Base-by-base conservation (phyloP, 1,139 yeast genomes). In the Saccharomyces hybrid region DNA sequence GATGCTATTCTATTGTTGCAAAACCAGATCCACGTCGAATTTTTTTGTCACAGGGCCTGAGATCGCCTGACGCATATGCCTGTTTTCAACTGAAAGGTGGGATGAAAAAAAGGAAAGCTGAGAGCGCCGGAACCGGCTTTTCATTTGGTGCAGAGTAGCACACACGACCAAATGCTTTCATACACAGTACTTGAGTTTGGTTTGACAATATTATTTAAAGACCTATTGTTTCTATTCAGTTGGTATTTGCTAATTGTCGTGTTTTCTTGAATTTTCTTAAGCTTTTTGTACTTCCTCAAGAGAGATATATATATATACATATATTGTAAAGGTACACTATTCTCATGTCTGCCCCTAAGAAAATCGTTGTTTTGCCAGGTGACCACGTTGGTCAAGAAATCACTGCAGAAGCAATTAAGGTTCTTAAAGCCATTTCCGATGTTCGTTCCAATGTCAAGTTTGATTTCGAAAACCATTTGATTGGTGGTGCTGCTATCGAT, bases 401-500 rank as follows among this genome's bases (percentile, higher is more conserved):
- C 61, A 82, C 88, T 55, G 82, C 75, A 32, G 98, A 91, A 76
- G 97, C 99, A 50, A 82, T 91, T 67, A 93, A 91, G 73, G 97
- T 93, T 38, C 79, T 93, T 58, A 77, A 82, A 56, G 89, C 96
- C 53, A 86, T 93, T 64, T 82, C 82, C 63, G 78, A 77, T 58
- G 81, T 73, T 54, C 81, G 85, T 52, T 86, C 91, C 34, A 69
- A 75, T 34, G 75, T 86, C 66, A 74, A 83, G 66, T 91, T 93
- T 70, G 81, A 86, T 52, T 88, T 89, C 72, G 79, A 86, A 66
- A 75, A 85, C 59, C 96, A 90, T 68, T 79, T 91, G 65, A 91
- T 93, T 66, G 99, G 99, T 58, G 99, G 99, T 62, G 97, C 98
- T 53, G 96, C 98, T 52, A 91, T 93, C 68, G 99, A 93, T 70